Evolutionary conservation across 768 basidiomycete species (phyloP).

Genomic region (Asterophora lycoperdoides): DNA sequence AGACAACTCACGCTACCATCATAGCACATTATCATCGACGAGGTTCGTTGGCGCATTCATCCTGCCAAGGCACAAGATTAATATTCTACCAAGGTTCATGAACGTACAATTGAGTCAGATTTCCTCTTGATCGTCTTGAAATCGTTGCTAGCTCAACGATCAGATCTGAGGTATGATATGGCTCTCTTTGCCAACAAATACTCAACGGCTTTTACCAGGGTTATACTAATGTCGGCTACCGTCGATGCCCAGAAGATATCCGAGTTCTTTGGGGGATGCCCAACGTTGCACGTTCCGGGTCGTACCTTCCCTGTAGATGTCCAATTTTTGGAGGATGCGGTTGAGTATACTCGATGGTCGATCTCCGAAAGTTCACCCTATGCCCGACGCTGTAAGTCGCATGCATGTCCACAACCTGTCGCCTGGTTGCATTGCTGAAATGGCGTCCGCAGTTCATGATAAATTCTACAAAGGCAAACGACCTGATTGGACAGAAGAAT

Average conservation of each 20-base stretch:
- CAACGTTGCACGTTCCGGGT: conserved; percentile 84
- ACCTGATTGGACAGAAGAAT: conserved; percentile 79
- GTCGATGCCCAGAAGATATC: conserved; percentile 90
- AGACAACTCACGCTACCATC: conserved; percentile 4
- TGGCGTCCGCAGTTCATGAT: conserved; percentile 43
- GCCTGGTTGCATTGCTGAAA: conserved; percentile 3
- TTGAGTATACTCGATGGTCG: conserved; percentile 76
- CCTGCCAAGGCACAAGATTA: background rate
- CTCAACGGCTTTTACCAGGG: conserved; percentile 39
- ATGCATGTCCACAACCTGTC: background rate
- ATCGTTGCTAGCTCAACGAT: conserved; percentile 67
- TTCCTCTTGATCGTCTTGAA: conserved; percentile 94
- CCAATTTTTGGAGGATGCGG: conserved; percentile 85
- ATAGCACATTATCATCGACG: conserved; percentile 93
- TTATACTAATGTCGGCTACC: conserved; percentile 96
- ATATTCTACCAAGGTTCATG: conserved; percentile 68
- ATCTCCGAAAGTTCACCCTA: conserved; percentile 80
- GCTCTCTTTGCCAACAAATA: background rate
- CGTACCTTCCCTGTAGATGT: conserved; percentile 91
- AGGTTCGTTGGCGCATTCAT: conserved; percentile 42
- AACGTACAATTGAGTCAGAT: conserved; percentile 95
- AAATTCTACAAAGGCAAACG: conserved; percentile 63
- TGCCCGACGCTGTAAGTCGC: conserved; percentile 58
- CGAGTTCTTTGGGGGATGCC: conserved; percentile 80
- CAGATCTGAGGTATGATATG: conserved; percentile 71